Percentiles rank a stretch among this genome's conserved stretches.
These are phyloP conservation scores for Gorgonomyces haynaldii DNA, from an alignment of 192 early-diverging fungal species.

Conservation along the genomic window DNA sequence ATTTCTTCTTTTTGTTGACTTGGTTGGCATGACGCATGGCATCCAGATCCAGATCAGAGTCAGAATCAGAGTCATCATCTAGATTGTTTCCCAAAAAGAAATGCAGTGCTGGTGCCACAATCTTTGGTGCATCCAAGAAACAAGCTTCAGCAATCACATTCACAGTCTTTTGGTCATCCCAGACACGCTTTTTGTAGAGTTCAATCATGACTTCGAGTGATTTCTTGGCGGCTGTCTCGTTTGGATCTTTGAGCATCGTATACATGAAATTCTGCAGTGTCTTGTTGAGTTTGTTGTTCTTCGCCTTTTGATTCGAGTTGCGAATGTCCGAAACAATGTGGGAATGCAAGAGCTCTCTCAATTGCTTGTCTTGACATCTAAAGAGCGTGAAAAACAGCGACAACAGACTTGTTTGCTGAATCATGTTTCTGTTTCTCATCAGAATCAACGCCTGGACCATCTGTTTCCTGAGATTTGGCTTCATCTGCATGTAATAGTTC, in stretches of 20 bases:
- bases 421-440: constrained; percentile 71
- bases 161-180: constrained; percentile 98
- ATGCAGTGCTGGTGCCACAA: constrained; percentile 82
- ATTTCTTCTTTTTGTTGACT: constrained; percentile 80
- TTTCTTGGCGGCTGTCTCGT: constrained; percentile 85
- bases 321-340: constrained; percentile 97
- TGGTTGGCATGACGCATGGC: constrained; percentile 65
- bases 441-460: constrained; percentile 87
- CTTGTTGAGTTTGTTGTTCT: constrained; percentile 98
- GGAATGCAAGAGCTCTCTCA: constrained; percentile 77
- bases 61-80: constrained; percentile 62
- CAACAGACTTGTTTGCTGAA: constrained; percentile 46
- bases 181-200: constrained; percentile 90
- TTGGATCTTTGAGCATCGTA: constrained; percentile 70
- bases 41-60: constrained; percentile 57
- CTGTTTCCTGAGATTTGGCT: constrained; percentile 69
- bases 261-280: constrained; percentile 97
- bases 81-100: constrained; percentile 79
- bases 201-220: constrained; percentile 96
- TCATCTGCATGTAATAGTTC: constrained; percentile 66
- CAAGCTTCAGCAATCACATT: constrained; percentile 97
- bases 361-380: constrained; percentile 80
- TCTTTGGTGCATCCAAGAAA: constrained; percentile 82
- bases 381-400: constrained; percentile 96
- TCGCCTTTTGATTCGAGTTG: constrained; percentile 77